These are phyloP conservation scores for Metrosideros polymorpha DNA, from an alignment of 441 rosid species.

Conservation along the genomic window DNA sequence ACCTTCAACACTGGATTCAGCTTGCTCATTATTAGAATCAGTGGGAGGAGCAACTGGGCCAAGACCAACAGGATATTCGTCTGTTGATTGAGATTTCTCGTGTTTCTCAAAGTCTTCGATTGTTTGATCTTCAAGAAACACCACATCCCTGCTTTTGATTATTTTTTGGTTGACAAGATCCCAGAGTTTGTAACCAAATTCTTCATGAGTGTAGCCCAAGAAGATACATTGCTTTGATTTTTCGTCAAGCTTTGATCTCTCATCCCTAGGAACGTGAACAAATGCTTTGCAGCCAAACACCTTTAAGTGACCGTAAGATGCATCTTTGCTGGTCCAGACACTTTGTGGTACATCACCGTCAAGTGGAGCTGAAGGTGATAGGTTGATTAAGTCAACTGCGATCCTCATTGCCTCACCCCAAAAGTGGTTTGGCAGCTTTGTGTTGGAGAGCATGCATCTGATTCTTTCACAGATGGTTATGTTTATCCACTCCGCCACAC, in stretches of 20 bases:
- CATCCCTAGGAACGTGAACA: not conserved
- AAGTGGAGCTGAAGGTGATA: not conserved
- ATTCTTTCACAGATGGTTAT: not conserved
- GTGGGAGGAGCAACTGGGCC: too few species aligned
- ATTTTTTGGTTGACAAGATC: not conserved
- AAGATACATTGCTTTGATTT: not conserved
- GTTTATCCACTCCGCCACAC: not conserved
- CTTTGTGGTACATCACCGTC: not conserved
- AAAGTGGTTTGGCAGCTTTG: not conserved
- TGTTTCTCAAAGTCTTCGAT: not conserved
- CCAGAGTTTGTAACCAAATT: not conserved
- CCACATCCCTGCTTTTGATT: not conserved
- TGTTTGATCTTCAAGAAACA: not conserved
- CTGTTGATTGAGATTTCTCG: not conserved
- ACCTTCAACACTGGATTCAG: too few species aligned
- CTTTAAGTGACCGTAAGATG: not conserved
- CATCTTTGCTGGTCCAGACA: not conserved
- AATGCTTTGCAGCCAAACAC: not conserved
- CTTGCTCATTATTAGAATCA: too few species aligned
- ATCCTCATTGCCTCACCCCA: not conserved
- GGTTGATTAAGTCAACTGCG: not conserved
- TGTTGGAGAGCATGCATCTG: not conserved
- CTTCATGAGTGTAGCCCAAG: not conserved
- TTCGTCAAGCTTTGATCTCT: not conserved
- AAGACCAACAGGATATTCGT: too few species aligned